Evolutionary conservation across 164 flowering plant species (phyloP).

Genomic region (Macadamia tetraphylla): DNA sequence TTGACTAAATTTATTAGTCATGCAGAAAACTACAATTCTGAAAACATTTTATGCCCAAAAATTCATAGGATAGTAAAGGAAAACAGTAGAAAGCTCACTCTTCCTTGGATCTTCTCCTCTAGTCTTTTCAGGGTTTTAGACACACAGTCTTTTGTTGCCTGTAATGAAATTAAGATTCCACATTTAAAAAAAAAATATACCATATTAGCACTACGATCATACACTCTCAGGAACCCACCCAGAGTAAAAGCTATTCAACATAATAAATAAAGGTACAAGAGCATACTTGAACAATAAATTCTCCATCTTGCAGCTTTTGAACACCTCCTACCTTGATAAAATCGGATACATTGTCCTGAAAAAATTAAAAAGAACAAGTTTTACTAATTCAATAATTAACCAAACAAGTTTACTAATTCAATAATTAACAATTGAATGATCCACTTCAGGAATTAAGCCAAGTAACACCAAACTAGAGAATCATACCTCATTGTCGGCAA

Average conservation of each 20-base stretch:
- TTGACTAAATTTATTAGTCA: neutral
- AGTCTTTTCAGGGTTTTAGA: constrained; percentile 93
- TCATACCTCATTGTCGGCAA: constrained; percentile 94
- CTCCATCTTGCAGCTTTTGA: constrained; percentile 97
- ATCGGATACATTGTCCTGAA: constrained; percentile 89
- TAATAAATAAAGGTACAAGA: neutral
- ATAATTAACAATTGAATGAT: too few relatives aligned
- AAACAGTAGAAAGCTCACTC: constrained; percentile 46
- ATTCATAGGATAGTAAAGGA: neutral
- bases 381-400: neutral
- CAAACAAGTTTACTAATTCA: too few relatives aligned
- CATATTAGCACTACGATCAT: neutral
- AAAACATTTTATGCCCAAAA: neutral
- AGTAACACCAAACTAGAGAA: constrained; percentile 1
- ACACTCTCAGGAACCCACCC: neutral
- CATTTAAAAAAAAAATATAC: too few relatives aligned
- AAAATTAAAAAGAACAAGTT: constrained; percentile 2
- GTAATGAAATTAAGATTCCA: constrained; percentile 16
- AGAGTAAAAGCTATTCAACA: neutral
- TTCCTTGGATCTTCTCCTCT: constrained; percentile 90
- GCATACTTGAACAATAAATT: constrained; percentile 90
- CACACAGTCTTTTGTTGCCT: constrained; percentile 97
- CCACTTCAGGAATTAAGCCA: neutral
- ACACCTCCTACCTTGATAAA: constrained; percentile 94
- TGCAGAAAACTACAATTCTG: neutral